Evolutionary conservation across 2,329 filamentous ascomycete genomes (phyloP).

Genomic region (Claviceps arundinis): DNA sequence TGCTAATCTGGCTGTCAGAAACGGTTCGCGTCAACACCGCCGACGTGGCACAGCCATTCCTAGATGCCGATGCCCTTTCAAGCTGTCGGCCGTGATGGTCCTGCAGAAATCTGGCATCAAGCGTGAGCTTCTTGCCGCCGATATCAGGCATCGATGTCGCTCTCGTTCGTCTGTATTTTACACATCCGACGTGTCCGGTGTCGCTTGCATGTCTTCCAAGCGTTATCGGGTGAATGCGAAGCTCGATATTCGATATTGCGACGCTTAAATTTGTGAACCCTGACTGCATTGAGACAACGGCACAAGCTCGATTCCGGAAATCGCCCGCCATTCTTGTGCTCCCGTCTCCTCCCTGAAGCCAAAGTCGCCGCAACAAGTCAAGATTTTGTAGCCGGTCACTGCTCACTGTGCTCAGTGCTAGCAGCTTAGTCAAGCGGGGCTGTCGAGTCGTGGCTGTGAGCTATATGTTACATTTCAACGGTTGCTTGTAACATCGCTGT

Average conservation of each 20-base stretch:
- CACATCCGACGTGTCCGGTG: no score
- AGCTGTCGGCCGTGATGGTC: constrained; percentile 6
- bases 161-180: no score
- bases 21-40: constrained; percentile 15
- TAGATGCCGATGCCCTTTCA: constrained; percentile 17
- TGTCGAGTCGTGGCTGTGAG: not conserved
- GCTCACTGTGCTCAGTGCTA: no score
- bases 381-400: not conserved
- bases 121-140: not conserved
- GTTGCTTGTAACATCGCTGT: no score
- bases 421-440: not conserved
- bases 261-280: no score
- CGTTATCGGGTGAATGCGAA: no score
- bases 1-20: constrained; percentile 9
- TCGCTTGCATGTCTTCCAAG: no score
- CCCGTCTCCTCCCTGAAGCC: not conserved
- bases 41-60: constrained; percentile 21
- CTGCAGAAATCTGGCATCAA: not conserved
- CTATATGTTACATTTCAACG: no score
- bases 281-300: no score
- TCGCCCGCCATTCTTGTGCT: not conserved
- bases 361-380: not conserved
- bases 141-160: not conserved
- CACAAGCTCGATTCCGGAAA: not conserved
- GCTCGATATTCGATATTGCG: no score